Evolutionary conservation across 352 stramenopile genomes (phyloP).

Genomic region (Globisporangium nodosum): DNA sequence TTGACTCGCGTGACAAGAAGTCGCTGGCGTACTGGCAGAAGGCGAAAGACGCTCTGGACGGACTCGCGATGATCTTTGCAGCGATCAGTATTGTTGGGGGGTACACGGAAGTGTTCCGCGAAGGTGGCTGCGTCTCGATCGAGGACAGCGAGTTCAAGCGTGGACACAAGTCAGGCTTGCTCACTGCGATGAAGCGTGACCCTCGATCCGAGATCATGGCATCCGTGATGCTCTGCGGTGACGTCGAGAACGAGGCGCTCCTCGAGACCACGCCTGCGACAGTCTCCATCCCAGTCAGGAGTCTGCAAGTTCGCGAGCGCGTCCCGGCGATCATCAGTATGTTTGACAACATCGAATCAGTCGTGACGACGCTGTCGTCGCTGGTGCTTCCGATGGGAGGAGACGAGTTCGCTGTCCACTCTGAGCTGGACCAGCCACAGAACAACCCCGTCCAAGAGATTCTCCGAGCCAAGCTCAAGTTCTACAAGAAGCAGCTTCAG

Average conservation of each 20-base stretch:
- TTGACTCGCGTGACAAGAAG: slow-evolving; percentile 54
- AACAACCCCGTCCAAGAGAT: slow-evolving; percentile 61
- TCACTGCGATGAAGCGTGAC: slow-evolving; percentile 37
- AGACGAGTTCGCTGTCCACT: slow-evolving; percentile 26
- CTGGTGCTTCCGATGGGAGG: slow-evolving; percentile 36
- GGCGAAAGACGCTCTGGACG: slow-evolving; percentile 65
- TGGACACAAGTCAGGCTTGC: slow-evolving; percentile 17
- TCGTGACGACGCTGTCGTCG: slow-evolving; percentile 46
- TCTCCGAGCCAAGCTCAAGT: slow-evolving; percentile 45
- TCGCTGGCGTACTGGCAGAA: slow-evolving; percentile 67
- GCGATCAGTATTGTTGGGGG: slow-evolving; percentile 70
- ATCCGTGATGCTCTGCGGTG: slow-evolving; percentile 9
- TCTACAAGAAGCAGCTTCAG: slow-evolving; percentile 76
- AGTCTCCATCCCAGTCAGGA: slow-evolving; percentile 36
- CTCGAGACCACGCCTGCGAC: slow-evolving; percentile 5
- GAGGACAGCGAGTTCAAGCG: slow-evolving; percentile 35
- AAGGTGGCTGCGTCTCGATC: slow-evolving; percentile 54
- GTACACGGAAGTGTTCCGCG: slow-evolving; percentile 60
- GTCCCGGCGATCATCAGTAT: slow-evolving; percentile 74
- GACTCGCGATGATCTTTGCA: slow-evolving; percentile 47
- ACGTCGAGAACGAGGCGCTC: neutral
- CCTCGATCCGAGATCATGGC: slow-evolving; percentile 34
- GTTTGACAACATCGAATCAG: slow-evolving; percentile 61
- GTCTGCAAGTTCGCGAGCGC: slow-evolving; percentile 55
- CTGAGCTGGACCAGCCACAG: slow-evolving; percentile 52